phyloP scores from a whole-genome alignment of 2,329 filamentous ascomycete genomes.

The Lithohypha guttulata region DNA sequence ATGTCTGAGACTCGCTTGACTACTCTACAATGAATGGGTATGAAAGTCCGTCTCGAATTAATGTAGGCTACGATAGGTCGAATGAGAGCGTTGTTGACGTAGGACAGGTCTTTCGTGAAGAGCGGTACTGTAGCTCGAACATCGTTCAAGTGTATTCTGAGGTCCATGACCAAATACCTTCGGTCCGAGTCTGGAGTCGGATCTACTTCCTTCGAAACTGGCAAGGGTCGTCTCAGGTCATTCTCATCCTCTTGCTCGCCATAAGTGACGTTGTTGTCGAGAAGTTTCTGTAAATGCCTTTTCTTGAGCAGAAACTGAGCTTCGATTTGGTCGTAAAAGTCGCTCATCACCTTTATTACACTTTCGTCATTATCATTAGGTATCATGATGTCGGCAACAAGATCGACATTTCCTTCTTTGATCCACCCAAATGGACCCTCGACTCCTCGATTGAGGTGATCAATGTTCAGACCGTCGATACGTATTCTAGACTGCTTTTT shows the following conservation, averaged over 20 bases:
- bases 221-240: slow-evolving; percentile 4
- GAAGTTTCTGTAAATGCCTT: slow-evolving; percentile 13
- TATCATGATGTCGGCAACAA: slow-evolving; percentile 90
- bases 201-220: slow-evolving; percentile 5
- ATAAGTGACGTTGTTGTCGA: slow-evolving; percentile 8
- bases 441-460: slow-evolving; percentile 87
- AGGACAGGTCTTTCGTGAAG: slow-evolving; percentile 83
- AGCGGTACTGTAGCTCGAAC: slow-evolving; percentile 86
- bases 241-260: slow-evolving; percentile 13
- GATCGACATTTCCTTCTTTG: slow-evolving; percentile 91
- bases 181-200: slow-evolving; percentile 44
- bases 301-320: slow-evolving; percentile 34
- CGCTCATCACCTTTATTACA: slow-evolving; percentile 87
- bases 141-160: slow-evolving; percentile 90
- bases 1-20: slow-evolving; percentile 85
- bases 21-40: slow-evolving; percentile 87
- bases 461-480: slow-evolving; percentile 87
- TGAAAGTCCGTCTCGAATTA: slow-evolving; percentile 88
- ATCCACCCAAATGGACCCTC: slow-evolving; percentile 97
- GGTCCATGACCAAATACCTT: slow-evolving; percentile 81
- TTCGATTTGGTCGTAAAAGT: slow-evolving; percentile 93
- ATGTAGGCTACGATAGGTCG: slow-evolving; percentile 97
- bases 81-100: slow-evolving; percentile 90
- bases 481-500: slow-evolving; percentile 90
- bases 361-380: slow-evolving; percentile 79